Evolutionary conservation across 306 rosid species (phyloP).

Genomic region (Cyclanthera cordifolia): DNA sequence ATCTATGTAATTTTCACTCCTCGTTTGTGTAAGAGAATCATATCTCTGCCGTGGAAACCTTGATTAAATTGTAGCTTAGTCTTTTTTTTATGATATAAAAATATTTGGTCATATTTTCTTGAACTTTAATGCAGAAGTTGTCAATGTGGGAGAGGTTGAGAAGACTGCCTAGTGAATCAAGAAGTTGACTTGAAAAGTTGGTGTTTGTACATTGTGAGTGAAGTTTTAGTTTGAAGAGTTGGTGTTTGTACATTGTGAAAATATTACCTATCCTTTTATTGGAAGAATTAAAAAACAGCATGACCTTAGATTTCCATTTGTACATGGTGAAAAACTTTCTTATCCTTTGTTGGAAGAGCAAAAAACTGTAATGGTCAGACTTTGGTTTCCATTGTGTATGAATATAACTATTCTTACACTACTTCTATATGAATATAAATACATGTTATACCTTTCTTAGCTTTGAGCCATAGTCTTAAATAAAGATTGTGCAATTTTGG

Average conservation of each 20-base stretch:
- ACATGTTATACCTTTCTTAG: not conserved
- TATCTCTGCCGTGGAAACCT: not conserved
- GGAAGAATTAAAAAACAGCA: not conserved
- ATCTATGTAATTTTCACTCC: not conserved
- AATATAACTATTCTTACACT: not conserved
- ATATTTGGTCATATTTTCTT: not conserved
- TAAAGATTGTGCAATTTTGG: not conserved
- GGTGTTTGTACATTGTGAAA: not conserved
- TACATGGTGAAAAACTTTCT: not conserved
- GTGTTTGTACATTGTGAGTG: not conserved
- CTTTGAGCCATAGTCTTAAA: not conserved
- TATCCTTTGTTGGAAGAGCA: not conserved
- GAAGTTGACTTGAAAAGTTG: conserved; percentile 1
- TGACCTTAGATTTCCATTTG: not conserved
- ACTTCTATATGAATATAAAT: not conserved
- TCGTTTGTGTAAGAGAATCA: not conserved
- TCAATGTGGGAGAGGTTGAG: not conserved
- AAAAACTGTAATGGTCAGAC: not conserved
- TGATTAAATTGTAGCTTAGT: not conserved
- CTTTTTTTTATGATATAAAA: not conserved
- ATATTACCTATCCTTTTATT: not conserved
- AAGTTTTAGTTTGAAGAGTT: not conserved
- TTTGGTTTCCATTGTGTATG: not conserved
- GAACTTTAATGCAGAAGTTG: conserved; percentile 17
- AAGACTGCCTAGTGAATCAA: not conserved